phyloP scores from a whole-genome alignment of 2,329 filamentous ascomycete species.

The Beauveria australis region DNA sequence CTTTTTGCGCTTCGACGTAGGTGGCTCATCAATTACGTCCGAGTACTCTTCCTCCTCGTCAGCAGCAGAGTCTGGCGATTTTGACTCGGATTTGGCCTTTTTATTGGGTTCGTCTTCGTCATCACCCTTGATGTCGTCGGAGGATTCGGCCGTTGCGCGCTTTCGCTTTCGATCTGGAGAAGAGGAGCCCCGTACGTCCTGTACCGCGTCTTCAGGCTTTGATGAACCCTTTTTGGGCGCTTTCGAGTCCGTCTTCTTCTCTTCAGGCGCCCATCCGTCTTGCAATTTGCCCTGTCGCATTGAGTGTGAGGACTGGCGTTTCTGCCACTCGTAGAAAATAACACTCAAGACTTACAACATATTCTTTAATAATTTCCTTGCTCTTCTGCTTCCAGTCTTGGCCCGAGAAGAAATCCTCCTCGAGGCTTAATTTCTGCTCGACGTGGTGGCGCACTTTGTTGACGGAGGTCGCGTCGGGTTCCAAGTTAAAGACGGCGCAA shows the following conservation, averaged over 20 bases:
- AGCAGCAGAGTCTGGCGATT: conserved; percentile 14
- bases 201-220: conserved; percentile 13
- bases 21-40: conserved; percentile 64
- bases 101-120: conserved; percentile 12
- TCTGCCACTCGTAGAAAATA: neutral
- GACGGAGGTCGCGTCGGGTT: conserved; percentile 43
- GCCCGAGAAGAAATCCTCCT: conserved; percentile 41
- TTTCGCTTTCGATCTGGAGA: conserved; percentile 12
- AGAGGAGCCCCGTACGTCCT: conserved; percentile 11
- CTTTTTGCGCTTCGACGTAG: conserved; percentile 50
- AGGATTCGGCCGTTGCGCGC: conserved; percentile 11
- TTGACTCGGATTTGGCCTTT: neutral
- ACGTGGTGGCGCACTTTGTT: conserved; percentile 47
- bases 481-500: conserved; percentile 33
- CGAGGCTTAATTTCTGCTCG: conserved; percentile 40
- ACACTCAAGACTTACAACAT: conserved; percentile 37
- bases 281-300: conserved; percentile 26
- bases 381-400: conserved; percentile 50
- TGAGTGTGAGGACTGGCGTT: conserved; percentile 3
- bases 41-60: conserved; percentile 33
- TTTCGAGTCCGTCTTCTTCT: neutral
- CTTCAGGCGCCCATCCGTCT: conserved; percentile 26
- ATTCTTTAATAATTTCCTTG: conserved; percentile 47
- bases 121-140: conserved; percentile 12
- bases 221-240: conserved; percentile 31